These are phyloP conservation scores for Suillus decipiens DNA, from an alignment of 768 basidiomycete genomes.

Conservation along the genomic window DNA sequence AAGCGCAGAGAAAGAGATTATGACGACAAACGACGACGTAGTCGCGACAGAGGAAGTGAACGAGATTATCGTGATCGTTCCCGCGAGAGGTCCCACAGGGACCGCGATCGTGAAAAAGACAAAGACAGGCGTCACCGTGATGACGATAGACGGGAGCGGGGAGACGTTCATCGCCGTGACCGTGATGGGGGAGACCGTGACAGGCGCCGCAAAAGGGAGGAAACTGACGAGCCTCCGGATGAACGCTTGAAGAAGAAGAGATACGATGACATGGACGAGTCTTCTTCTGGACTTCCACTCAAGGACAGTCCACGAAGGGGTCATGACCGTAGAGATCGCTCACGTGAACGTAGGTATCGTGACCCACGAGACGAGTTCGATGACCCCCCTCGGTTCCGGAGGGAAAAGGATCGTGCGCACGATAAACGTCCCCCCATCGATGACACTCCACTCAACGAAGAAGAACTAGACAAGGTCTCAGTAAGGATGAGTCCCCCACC, in stretches of 20 bases:
- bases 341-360: constrained; percentile 54
- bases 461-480: constrained; percentile 38
- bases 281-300: constrained; percentile 43
- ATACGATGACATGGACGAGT: constrained; percentile 54
- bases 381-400: constrained; percentile 48
- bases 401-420: constrained; percentile 44
- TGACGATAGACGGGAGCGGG: constrained; percentile 47
- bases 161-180: constrained; percentile 55
- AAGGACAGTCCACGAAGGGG: constrained; percentile 52
- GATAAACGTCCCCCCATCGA: constrained; percentile 42
- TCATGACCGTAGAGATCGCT: constrained; percentile 48
- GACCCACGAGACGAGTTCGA: constrained; percentile 64
- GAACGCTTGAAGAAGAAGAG: constrained; percentile 69
- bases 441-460: constrained; percentile 39
- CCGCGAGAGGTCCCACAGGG: constrained; percentile 49
- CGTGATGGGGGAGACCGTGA: constrained; percentile 53
- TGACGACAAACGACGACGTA: constrained; percentile 62
- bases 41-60: constrained; percentile 60
- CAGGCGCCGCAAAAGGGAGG: constrained; percentile 71
- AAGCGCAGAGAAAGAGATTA: constrained; percentile 53
- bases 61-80: constrained; percentile 51
- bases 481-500: constrained; percentile 39
- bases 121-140: constrained; percentile 48
- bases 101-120: constrained; percentile 37
- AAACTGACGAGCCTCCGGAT: constrained; percentile 51